Conservation (phyloP, 495 filamentous ascomycete genomes). For the Aspergillus asperescens region DNA sequence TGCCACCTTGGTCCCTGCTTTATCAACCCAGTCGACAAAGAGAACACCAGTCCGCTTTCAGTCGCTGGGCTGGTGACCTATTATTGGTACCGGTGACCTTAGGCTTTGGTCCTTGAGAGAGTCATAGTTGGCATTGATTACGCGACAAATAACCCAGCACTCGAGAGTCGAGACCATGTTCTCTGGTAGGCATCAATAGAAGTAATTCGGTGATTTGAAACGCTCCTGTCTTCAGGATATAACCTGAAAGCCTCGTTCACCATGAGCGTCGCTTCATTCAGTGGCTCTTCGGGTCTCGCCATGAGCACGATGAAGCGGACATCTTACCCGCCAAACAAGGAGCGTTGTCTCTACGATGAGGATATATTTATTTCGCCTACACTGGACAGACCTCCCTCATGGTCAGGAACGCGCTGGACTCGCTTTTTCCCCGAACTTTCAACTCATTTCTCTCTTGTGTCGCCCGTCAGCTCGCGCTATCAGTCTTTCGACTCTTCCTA, state of each 20-base stretch:
- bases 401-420: conserved; percentile 19
- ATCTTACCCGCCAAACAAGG: neutral
- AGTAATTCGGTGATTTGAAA: too few relatives aligned
- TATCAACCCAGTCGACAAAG: too few relatives aligned
- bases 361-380: conserved; percentile 30
- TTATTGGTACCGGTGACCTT: too few relatives aligned
- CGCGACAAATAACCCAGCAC: neutral
- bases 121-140: neutral
- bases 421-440: conserved; percentile 34
- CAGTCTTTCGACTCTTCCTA: neutral
- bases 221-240: neutral
- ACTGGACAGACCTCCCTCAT: conserved; percentile 18
- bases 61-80: too few relatives aligned
- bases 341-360: conserved; percentile 9
- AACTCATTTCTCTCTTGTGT: conserved; percentile 27
- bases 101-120: too few relatives aligned
- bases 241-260: neutral
- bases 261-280: neutral
- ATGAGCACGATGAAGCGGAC: neutral
- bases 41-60: too few relatives aligned
- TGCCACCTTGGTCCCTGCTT: too few relatives aligned
- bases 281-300: neutral
- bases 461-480: conserved; percentile 10
- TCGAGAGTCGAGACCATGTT: neutral
- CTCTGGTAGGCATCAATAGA: neutral